Evolutionary conservation across 306 rosid species (phyloP), one percentile per base, ranked within the genome.

Genomic region (Senna siamea): DNA sequence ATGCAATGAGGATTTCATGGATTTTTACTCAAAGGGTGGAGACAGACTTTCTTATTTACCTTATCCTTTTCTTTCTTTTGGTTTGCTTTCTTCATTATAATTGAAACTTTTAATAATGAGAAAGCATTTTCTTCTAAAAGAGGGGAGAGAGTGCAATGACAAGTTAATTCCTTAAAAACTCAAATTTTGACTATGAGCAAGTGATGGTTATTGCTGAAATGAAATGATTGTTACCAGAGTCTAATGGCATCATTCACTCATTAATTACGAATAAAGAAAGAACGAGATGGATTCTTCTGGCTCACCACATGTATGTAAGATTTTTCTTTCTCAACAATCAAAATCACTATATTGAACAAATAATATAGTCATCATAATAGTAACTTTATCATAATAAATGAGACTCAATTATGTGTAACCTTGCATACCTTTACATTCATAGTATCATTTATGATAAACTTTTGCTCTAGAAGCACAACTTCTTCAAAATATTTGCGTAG

Each of bases 401-500:
- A 54, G 10, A 40, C 63, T 69, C 23, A 59, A 30, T 77, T 73
- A 19, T 69, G 65, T 64, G 20, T 52, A 70, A 56, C 26, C 72
- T 15, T 61, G n/a, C 78, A 67, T 77, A 94, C 98, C 98, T 89
- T 88, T 50, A 94, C 83, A 54, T 76, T 89, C 67, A 93, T 22
- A 71, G 87, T 50, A 52, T 93, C 96, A 35, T 88, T 84, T 74
- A 89, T 69, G 62, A 93, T 79, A 79, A 89, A 93, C 76, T 88
- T 93, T 75, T 93, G 98, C 79, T 93, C 94, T 91, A 91, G 67
- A 40, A 93, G 90, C 65, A 93, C 98, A 56, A 91, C 96, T 63
- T 93, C 96, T 79, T 91, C 98, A 66, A 88, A 84, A 86, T 89
- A 93, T 80, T 93, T 93, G 75, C 93, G 94, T 38, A 91, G 61